Evolutionary conservation across 164 flowering plant genomes (phyloP).

Genomic region (Stephania yunnanensis): DNA sequence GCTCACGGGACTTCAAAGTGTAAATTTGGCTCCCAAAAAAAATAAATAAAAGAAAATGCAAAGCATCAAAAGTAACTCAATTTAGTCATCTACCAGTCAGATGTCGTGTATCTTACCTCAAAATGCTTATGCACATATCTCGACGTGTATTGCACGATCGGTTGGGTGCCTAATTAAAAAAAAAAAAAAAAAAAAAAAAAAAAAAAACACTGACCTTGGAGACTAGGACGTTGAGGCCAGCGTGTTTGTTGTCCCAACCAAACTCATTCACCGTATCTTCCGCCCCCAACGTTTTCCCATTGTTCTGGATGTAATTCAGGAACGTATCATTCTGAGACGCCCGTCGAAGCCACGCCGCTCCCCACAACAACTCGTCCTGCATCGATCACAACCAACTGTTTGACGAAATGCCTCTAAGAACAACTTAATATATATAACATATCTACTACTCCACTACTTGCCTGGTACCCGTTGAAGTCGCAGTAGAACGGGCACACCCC

Average conservation of each 20-base stretch:
- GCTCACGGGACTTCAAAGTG: no score
- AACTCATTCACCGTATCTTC: slow-evolving; percentile 83
- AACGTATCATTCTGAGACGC: slow-evolving; percentile 56
- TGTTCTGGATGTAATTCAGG: slow-evolving; percentile 63
- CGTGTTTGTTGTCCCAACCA: slow-evolving; percentile 98
- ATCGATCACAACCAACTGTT: neutral
- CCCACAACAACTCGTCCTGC: slow-evolving; percentile 97
- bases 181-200: no score
- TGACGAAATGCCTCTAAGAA: neutral
- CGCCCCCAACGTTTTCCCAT: slow-evolving; percentile 82
- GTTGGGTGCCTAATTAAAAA: no score
- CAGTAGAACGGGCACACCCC: slow-evolving; percentile 95
- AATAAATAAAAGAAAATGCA: no score
- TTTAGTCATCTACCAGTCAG: no score
- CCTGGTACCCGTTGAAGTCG: slow-evolving; percentile 91
- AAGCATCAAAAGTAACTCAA: no score
- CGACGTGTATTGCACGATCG: no score
- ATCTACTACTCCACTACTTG: slow-evolving; percentile 11
- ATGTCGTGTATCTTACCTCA: no score
- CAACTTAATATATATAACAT: no score
- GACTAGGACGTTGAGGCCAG: slow-evolving; percentile 84
- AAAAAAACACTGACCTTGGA: slow-evolving; percentile 48
- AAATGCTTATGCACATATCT: no score
- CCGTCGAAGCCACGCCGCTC: slow-evolving; percentile 93
- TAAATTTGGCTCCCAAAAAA: no score